A percentile compares a stretch with the other conserved stretches of the same genome.
Conservation (phyloP, 129 eudicot species). For the Flaveria ramosissima region DNA sequence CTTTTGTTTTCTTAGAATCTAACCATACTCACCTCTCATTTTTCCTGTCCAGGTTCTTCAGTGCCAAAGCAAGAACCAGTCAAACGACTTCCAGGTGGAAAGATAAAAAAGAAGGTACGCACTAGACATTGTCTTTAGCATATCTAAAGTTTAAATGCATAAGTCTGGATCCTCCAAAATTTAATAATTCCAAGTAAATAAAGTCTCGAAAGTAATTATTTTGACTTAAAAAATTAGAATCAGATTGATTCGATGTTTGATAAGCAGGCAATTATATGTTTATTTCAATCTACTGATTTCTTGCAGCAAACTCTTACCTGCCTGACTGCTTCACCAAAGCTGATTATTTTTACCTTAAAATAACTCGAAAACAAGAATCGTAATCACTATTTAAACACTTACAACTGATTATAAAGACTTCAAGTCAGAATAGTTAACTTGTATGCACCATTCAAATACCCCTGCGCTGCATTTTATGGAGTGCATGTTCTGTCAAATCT, state of each 20-base stretch:
- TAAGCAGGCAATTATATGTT: background rate
- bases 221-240: background rate
- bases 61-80: slow-evolving; percentile 66
- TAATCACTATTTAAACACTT: background rate
- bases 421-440: background rate
- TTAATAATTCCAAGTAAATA: background rate
- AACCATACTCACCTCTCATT: slow-evolving; percentile 4
- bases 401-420: background rate
- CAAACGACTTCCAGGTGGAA: slow-evolving; percentile 97
- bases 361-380: background rate
- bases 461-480: background rate
- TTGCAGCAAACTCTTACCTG: background rate
- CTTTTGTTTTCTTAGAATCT: slow-evolving; percentile 12
- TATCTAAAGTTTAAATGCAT: background rate
- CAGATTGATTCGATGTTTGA: background rate
- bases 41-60: slow-evolving; percentile 9
- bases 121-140: background rate
- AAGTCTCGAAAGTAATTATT: background rate
- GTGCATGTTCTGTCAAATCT: background rate
- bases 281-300: background rate
- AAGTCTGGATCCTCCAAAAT: background rate
- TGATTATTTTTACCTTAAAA: background rate
- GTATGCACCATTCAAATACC: background rate
- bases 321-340: background rate
- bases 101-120: slow-evolving; percentile 86